Conservation (phyloP, 2,329 filamentous ascomycete genomes). For the Fusarium sp. region DNA sequence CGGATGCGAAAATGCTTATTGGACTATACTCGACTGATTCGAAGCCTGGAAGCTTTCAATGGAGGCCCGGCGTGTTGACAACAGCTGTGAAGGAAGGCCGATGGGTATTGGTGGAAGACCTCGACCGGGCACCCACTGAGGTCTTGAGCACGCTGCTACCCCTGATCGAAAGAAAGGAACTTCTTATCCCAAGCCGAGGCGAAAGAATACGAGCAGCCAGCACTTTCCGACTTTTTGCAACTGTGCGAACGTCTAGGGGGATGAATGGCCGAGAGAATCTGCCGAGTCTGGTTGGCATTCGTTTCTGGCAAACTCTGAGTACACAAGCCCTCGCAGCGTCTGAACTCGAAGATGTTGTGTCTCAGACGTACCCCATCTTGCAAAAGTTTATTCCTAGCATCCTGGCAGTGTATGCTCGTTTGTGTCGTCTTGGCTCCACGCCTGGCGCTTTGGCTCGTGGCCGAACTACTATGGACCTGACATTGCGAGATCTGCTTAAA, state of each 20-base stretch:
- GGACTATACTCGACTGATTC: slow-evolving; percentile 92
- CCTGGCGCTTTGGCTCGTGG: slow-evolving; percentile 45
- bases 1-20: slow-evolving; percentile 94
- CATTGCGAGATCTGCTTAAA: slow-evolving; percentile 84
- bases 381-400: slow-evolving; percentile 68
- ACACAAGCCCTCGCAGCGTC: slow-evolving; percentile 71
- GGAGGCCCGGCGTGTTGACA: slow-evolving; percentile 91
- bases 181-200: slow-evolving; percentile 88
- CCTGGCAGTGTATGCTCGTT: slow-evolving; percentile 65
- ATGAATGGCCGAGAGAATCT: slow-evolving; percentile 72
- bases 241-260: slow-evolving; percentile 80
- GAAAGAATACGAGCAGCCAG: slow-evolving; percentile 84
- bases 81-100: slow-evolving; percentile 93
- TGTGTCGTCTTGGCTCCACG: slow-evolving; percentile 63
- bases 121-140: slow-evolving; percentile 93
- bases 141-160: slow-evolving; percentile 93
- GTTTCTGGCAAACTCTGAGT: slow-evolving; percentile 85
- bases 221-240: slow-evolving; percentile 92
- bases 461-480: slow-evolving; percentile 60
- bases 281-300: slow-evolving; percentile 80
- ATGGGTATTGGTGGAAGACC: slow-evolving; percentile 97
- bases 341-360: slow-evolving; percentile 80
- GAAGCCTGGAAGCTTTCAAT: slow-evolving; percentile 88
- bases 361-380: slow-evolving; percentile 75
- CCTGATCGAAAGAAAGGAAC: slow-evolving; percentile 89